phyloP scores from a whole-genome alignment of 2,329 filamentous ascomycete species.

The Gnomoniopsis sp. region DNA sequence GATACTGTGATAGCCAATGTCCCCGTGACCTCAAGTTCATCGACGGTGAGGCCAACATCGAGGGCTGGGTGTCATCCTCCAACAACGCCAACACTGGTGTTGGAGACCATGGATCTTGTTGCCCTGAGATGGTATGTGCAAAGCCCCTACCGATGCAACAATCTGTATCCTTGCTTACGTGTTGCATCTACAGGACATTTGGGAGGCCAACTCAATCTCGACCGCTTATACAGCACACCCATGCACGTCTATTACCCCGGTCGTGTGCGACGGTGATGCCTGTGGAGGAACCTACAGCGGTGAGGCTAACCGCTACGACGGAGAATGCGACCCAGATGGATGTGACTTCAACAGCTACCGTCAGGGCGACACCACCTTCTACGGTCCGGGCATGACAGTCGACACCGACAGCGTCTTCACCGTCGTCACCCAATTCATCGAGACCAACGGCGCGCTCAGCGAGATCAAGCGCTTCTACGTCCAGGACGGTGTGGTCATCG shows the following conservation, averaged over 20 bases:
- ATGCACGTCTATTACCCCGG: slow-evolving; percentile 49
- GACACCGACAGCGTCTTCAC: slow-evolving; percentile 60
- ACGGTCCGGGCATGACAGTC: slow-evolving; percentile 53
- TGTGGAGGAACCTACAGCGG: slow-evolving; percentile 52
- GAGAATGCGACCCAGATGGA: slow-evolving; percentile 65
- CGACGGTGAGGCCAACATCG: slow-evolving; percentile 51
- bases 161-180: slow-evolving; percentile 20
- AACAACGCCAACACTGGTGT: slow-evolving; percentile 53
- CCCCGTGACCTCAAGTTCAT: slow-evolving; percentile 56
- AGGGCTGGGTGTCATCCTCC: slow-evolving; percentile 47
- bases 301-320: slow-evolving; percentile 49
- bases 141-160: neutral
- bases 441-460: slow-evolving; percentile 47
- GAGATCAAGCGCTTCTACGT: slow-evolving; percentile 65
- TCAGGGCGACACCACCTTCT: slow-evolving; percentile 61
- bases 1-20: slow-evolving; percentile 53
- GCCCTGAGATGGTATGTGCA: slow-evolving; percentile 52
- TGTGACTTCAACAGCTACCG: slow-evolving; percentile 71
- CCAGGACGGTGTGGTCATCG: slow-evolving; percentile 57
- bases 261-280: slow-evolving; percentile 45
- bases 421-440: slow-evolving; percentile 63
- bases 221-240: slow-evolving; percentile 65
- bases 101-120: slow-evolving; percentile 54
- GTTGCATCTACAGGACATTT: slow-evolving; percentile 17
- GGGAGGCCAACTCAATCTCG: slow-evolving; percentile 66